phyloP scores from a whole-genome alignment of 495 filamentous ascomycete genomes.

The Podospora bellae-mahoneyi region DNA sequence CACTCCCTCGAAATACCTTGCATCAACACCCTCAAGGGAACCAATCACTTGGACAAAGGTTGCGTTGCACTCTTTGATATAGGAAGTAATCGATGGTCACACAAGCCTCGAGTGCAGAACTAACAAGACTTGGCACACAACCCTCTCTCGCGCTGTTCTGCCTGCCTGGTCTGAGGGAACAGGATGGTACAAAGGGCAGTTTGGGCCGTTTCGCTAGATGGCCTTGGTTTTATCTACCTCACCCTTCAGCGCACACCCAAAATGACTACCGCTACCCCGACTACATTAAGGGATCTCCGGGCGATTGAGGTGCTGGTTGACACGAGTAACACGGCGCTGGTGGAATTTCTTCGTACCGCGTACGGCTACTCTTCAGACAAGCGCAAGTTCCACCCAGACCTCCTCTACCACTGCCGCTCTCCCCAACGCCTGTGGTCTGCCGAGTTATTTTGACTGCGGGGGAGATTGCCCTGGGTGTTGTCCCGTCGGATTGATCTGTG shows the following conservation, averaged over 20 bases:
- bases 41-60: not conserved
- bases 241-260: no score
- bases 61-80: not conserved
- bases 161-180: not conserved
- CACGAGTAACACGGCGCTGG: no score
- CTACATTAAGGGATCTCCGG: no score
- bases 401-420: not conserved
- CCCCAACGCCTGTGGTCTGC: not conserved
- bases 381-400: not conserved
- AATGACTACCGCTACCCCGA: no score
- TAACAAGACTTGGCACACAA: not conserved
- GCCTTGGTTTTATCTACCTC: no score
- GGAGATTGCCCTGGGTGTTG: not conserved
- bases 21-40: not conserved
- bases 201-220: not conserved
- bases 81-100: not conserved
- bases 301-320: no score
- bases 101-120: not conserved
- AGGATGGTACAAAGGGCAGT: not conserved
- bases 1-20: not conserved
- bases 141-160: not conserved
- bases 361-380: no score
- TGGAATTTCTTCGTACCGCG: no score
- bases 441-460: not conserved
- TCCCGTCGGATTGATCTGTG: no score